Conservation (phyloP, 208 protist species). For the Wallacemonas sp. region DNA sequence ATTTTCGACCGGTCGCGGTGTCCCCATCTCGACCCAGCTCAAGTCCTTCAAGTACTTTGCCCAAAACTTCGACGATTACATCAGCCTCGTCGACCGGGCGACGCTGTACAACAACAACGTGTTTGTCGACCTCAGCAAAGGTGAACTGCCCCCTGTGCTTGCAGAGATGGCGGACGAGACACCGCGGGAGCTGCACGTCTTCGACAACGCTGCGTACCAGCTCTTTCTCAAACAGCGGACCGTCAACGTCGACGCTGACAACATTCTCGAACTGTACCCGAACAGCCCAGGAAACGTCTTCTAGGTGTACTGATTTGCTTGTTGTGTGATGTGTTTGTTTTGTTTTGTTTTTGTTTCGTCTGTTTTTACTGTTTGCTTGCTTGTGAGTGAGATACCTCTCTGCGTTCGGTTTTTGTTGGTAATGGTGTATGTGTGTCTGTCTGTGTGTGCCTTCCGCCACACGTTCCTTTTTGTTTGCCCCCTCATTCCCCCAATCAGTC, state of each 20-base stretch:
- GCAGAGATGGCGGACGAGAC: constrained; percentile 34
- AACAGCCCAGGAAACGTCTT: no score
- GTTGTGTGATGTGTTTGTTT: no score
- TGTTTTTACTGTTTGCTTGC: no score
- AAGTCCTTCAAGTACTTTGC: constrained; percentile 88
- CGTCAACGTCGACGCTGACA: constrained; percentile 73
- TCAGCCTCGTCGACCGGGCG: constrained; percentile 52
- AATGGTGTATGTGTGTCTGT: no score
- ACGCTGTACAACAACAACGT: constrained; percentile 91
- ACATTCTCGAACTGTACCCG: constrained; percentile 59
- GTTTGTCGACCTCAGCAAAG: constrained; percentile 76
- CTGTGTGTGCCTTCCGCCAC: no score
- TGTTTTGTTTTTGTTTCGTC: no score
- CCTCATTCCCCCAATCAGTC: no score
- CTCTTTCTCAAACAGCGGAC: constrained; percentile 65
- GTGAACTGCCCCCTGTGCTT: constrained; percentile 75
- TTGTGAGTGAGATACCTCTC: no score
- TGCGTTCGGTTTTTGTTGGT: no score
- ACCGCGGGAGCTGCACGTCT: constrained; percentile 33
- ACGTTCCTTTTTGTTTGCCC: neutral
- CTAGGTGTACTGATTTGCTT: no score
- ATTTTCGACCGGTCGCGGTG: constrained; percentile 76
- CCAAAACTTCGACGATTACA: constrained; percentile 76
- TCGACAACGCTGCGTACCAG: constrained; percentile 68
- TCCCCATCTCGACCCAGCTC: constrained; percentile 78